Evolutionary conservation across 345 rosid species (phyloP), one percentile per base, ranked within the genome.

Genomic region (Murraya koenigii): DNA sequence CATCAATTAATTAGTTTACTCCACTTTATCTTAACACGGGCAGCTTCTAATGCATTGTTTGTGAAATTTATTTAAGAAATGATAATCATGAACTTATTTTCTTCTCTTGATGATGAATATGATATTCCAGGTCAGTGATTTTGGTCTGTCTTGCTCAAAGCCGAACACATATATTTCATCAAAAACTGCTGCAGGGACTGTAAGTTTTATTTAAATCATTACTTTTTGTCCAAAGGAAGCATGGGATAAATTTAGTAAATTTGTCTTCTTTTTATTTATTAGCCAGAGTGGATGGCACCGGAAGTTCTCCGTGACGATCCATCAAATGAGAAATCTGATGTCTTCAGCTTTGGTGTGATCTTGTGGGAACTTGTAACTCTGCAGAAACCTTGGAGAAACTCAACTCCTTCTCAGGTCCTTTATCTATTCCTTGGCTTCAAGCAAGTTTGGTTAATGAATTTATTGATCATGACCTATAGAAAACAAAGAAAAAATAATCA

Each of bases 201-300:
- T 86, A 85, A 82, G 91, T 83, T 75, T 25, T 10, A 17, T 73
- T 77, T 67, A 66, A 32, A 13, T 11, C 1, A 14, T 13, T 44
- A 55, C 38, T 25, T 49, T 22, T 41, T 44, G 60, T 64, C 23
- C n/a, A 60, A 30, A 28, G 23, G 41, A 60, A 59, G 76, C 49
- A 55, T 62, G 26, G 30, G 20, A 58, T 69, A 8, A 30, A 52
- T 60, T 68, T 44, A 68, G 54, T 63, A 59, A 62, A 33, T 36
- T 59, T 72, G 25, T 76, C n/a, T 52, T 54, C 25, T 32, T 49
- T 74, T 72, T 68, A 63, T 75, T 73, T 69, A 54, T 62, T 62
- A 88, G 91, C 91, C 88, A 36, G 89, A 86, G 80, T 88, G 91
- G 91, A 88, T 88, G 91, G 91, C 89, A 49, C 91, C 91, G 32